Evolutionary conservation across 495 filamentous ascomycete genomes (phyloP).

Genomic region (Clohesyomyces aquaticus): DNA sequence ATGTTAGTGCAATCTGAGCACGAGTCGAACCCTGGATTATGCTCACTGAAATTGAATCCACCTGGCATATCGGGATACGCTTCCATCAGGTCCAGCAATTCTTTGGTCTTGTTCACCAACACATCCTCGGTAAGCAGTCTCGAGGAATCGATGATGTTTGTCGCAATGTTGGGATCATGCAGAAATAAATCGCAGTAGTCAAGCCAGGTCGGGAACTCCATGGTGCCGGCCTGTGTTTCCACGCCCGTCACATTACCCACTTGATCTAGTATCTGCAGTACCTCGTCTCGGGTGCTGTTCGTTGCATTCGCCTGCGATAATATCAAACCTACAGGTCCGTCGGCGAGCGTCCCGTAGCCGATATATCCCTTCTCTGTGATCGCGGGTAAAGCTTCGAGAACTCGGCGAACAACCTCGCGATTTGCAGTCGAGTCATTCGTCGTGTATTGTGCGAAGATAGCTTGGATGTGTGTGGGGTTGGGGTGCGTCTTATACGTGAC

Average conservation of each 20-base stretch:
- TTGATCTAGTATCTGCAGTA: slow-evolving; percentile 8
- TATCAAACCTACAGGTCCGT: slow-evolving; percentile 9
- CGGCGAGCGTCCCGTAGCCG: slow-evolving; percentile 17
- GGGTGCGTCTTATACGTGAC: slow-evolving; percentile 31
- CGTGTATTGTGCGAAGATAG: slow-evolving; percentile 15
- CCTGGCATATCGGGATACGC: slow-evolving; percentile 9
- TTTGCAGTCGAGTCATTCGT: not conserved
- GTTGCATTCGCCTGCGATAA: slow-evolving; percentile 32
- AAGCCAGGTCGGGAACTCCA: slow-evolving; percentile 19
- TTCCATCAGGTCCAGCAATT: slow-evolving; percentile 11
- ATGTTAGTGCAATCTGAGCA: too few relatives aligned
- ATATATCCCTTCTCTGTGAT: slow-evolving; percentile 28
- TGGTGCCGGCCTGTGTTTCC: not conserved
- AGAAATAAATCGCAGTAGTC: slow-evolving; percentile 30
- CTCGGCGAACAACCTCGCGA: slow-evolving; percentile 1
- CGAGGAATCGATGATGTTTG: slow-evolving; percentile 31
- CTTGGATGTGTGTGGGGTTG: slow-evolving; percentile 14
- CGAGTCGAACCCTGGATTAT: too few relatives aligned
- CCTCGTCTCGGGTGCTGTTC: slow-evolving; percentile 8
- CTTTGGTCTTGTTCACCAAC: slow-evolving; percentile 34
- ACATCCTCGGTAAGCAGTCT: slow-evolving; percentile 20
- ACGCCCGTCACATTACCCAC: slow-evolving; percentile 10
- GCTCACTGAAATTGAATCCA: slow-evolving; percentile 32
- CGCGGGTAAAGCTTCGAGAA: slow-evolving; percentile 1
- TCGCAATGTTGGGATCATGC: slow-evolving; percentile 33